Conservation (phyloP, 1,284 basidiomycete genomes). For the Sanghuangporus baumii region DNA sequence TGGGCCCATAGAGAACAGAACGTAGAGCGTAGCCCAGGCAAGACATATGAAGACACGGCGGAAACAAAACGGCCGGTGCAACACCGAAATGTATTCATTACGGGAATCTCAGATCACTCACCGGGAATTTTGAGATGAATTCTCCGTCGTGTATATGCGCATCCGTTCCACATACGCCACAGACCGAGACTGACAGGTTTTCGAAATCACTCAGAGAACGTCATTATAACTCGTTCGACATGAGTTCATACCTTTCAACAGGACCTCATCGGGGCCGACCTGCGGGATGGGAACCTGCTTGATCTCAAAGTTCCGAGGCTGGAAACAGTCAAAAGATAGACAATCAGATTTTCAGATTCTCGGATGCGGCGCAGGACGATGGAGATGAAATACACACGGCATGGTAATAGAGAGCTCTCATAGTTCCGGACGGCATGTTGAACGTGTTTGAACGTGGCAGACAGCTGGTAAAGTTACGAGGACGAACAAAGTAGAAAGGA, state of each 20-base stretch:
- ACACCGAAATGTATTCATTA: not conserved
- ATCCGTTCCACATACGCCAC: constrained; percentile 73
- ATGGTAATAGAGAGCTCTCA: constrained; percentile 54
- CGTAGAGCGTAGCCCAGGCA: not conserved
- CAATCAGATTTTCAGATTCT: constrained; percentile 11
- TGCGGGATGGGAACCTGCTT: constrained; percentile 57
- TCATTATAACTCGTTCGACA: not conserved
- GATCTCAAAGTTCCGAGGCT: constrained; percentile 63
- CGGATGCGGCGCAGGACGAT: not conserved
- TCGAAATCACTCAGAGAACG: not conserved
- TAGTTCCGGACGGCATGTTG: constrained; percentile 30
- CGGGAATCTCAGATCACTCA: constrained; percentile 25
- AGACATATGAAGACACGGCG: not conserved
- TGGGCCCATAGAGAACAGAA: not conserved
- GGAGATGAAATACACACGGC: constrained; percentile 27
- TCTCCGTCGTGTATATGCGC: constrained; percentile 75
- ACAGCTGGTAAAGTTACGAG: not conserved
- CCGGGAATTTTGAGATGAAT: constrained; percentile 74
- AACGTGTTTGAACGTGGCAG: not conserved
- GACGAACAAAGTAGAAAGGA: not conserved
- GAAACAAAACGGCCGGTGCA: not conserved
- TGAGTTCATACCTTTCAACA: constrained; percentile 53
- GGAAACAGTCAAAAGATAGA: not conserved
- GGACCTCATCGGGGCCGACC: constrained; percentile 58
- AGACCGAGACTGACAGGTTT: constrained; percentile 9